Conservation (phyloP, 257 asterid genomes). For the Solanum pinnatisectum region DNA sequence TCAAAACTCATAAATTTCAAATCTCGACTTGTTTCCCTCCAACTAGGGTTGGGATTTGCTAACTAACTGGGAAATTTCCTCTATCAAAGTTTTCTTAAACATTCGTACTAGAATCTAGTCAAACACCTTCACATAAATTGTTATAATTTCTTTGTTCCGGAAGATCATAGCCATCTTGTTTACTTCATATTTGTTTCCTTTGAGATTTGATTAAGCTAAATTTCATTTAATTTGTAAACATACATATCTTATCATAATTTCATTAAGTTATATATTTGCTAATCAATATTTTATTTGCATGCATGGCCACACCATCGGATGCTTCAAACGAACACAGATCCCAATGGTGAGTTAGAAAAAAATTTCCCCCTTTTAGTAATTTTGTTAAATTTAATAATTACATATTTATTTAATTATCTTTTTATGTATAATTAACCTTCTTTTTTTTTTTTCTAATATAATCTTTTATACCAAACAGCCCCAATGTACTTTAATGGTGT, state of each 20-base stretch:
- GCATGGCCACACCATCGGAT: background rate
- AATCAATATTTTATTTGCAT: background rate
- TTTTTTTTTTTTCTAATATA: background rate
- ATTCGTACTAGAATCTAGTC: too few species aligned
- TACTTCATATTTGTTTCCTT: background rate
- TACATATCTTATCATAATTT: background rate
- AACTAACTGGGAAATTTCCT: too few species aligned
- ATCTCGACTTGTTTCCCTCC: background rate
- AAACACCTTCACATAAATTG: background rate
- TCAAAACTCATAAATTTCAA: background rate
- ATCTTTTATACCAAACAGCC: background rate
- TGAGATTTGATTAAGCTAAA: background rate
- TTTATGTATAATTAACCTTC: background rate
- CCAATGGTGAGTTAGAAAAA: slow-evolving; percentile 18
- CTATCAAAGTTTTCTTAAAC: background rate
- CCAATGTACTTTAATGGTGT: slow-evolving; percentile 43
- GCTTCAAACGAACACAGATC: slow-evolving; percentile 25
- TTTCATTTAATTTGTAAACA: background rate
- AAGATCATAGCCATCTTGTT: background rate
- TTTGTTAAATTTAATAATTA: background rate
- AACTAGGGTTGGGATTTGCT: background rate
- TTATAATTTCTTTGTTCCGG: background rate
- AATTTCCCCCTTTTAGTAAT: background rate
- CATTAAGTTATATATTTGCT: background rate
- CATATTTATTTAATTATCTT: background rate